These are phyloP conservation scores for Bipolaris cookei DNA, from an alignment of 2,329 filamentous ascomycete species.

Conservation along the genomic window DNA sequence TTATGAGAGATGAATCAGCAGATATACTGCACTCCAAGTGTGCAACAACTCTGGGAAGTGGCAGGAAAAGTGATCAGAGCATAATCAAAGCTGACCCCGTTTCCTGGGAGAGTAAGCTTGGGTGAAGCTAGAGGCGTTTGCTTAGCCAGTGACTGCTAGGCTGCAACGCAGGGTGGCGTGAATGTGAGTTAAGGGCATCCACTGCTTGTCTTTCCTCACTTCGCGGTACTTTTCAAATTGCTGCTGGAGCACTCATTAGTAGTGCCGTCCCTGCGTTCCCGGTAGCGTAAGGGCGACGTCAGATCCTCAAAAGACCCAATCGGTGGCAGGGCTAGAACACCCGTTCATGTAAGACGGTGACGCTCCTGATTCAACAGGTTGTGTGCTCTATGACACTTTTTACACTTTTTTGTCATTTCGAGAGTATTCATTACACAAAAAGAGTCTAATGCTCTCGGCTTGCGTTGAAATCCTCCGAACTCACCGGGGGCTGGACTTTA, in stretches of 20 bases:
- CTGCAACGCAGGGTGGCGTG: neutral
- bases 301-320: no score
- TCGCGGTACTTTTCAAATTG: neutral
- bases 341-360: no score
- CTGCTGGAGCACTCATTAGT: neutral
- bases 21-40: neutral
- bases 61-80: neutral
- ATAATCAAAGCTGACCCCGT: conserved; percentile 11
- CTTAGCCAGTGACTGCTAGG: conserved; percentile 8
- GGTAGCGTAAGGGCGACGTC: no score
- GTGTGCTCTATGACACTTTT: no score
- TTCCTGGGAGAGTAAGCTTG: conserved; percentile 25
- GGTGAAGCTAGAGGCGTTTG: conserved; percentile 15
- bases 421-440: no score
- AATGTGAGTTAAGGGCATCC: neutral
- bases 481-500: no score
- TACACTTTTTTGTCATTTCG: no score
- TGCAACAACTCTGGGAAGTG: neutral
- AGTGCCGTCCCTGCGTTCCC: conserved; percentile 8
- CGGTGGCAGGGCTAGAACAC: no score
- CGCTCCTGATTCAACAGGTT: no score
- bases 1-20: neutral
- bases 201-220: neutral
- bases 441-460: no score
- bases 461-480: no score